A percentile compares a stretch with the other conserved stretches of the same genome.
These are phyloP conservation scores for Cladosporium sp. DNA, from an alignment of 2,329 filamentous ascomycete genomes.

Conservation along the genomic window DNA sequence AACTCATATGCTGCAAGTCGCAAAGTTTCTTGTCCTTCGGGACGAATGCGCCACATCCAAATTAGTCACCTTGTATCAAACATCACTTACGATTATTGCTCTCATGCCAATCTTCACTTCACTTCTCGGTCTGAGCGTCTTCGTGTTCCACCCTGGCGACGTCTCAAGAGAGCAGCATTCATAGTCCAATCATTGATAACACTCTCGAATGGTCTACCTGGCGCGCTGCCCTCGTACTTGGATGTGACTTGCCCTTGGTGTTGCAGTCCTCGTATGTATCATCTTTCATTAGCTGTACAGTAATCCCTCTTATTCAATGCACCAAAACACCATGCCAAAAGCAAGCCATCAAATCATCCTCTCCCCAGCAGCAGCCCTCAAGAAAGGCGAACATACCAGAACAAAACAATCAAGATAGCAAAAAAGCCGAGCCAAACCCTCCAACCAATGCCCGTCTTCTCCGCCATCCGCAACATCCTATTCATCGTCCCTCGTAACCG, in stretches of 20 bases:
- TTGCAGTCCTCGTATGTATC: background rate
- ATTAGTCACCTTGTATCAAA: too few species aligned
- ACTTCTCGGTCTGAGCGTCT: too few species aligned
- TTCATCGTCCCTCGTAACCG: slow-evolving; percentile 91
- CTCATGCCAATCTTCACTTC: too few species aligned
- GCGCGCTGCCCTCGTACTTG: too few species aligned
- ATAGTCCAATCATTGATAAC: too few species aligned
- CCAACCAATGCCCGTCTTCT: slow-evolving; percentile 93
- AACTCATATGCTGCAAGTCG: too few species aligned
- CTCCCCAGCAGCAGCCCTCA: background rate
- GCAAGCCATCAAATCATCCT: background rate
- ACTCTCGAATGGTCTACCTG: too few species aligned
- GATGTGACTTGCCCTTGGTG: background rate
- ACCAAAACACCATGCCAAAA: slow-evolving; percentile 7
- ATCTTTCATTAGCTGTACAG: slow-evolving; percentile 10
- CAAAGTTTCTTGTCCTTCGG: too few species aligned
- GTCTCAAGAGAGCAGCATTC: too few species aligned
- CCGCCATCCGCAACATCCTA: slow-evolving; percentile 91
- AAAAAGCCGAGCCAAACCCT: slow-evolving; percentile 92
- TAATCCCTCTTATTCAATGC: background rate
- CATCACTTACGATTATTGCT: too few species aligned
- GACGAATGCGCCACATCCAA: too few species aligned
- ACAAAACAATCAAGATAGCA: slow-evolving; percentile 72
- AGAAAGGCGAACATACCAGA: slow-evolving; percentile 86
- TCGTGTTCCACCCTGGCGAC: too few species aligned